Base-by-base conservation (phyloP, 768 basidiomycete genomes). In the Lactarius evosmus region DNA sequence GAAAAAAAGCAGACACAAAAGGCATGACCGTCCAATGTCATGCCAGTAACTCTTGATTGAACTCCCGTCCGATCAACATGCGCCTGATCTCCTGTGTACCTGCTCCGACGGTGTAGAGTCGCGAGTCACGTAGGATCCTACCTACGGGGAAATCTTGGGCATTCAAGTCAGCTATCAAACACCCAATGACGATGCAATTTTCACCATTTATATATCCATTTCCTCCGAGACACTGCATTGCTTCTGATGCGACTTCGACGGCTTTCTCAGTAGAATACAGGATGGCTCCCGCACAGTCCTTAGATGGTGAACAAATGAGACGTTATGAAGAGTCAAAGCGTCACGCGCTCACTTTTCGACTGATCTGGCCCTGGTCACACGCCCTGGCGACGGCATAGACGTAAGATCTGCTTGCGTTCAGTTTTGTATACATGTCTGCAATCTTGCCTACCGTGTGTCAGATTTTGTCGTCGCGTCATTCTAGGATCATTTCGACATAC, bases 221-320 rank as follows among this genome's bases (percentile, higher is more conserved):
- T 7, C 95, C 95, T 56, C 95, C 94, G 49, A 96, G 79, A 71
- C 92, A 95, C 70, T 96, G 95, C 88, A 94, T 93, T 9, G 85
- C 91, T 71, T 95, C 94, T 70, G 92, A 76, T 4, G 94, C 87
- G 14, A 97, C 92, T 74, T 97, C 93, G 27, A 96, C 86, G 29
- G 93, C 90, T 70, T 86, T 88, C 70, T 98, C 95, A 0, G 94
- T 94, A 22, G 93, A 91, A 75, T 95, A 96, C 51, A 98, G 72
- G 64, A 98, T 97, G 2, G 92, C 93, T 19, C 94, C 95, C 9
- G 95, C 95, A 69, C 95, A 98, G 72, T 98, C 95, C 93, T 95
- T 44, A 12, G 30, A 44, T 40, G 7, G n/a, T 17, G 7, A 50
- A n/a, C 16, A 12, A 38, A 61, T 46, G 27, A 9, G 33, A 29